Evolutionary conservation across 2,329 filamentous ascomycete genomes (phyloP).

Genomic region (Paracorniculantispora psalliotae): DNA sequence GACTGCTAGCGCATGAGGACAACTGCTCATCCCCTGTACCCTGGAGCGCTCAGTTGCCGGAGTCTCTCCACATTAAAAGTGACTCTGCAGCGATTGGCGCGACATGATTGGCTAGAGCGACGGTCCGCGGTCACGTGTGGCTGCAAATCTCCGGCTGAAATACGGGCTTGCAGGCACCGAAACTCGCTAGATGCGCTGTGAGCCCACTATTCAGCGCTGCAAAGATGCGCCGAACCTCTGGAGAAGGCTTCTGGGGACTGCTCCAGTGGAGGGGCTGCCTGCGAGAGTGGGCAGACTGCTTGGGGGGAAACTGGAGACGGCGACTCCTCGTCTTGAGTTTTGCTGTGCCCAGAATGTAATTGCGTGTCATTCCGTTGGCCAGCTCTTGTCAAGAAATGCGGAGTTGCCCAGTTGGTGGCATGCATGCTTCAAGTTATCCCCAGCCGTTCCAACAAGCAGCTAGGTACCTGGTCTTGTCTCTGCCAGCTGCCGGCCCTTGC

Average conservation of each 20-base stretch:
- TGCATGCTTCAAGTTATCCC: neutral
- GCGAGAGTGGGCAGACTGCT: neutral
- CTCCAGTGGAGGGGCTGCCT: neutral
- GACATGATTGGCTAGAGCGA: neutral
- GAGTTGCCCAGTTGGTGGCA: slow-evolving; percentile 8
- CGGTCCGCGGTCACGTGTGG: slow-evolving; percentile 9
- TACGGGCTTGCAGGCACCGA: neutral
- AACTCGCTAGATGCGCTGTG: neutral
- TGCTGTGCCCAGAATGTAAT: neutral
- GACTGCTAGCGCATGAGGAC: neutral
- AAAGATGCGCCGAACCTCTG: neutral
- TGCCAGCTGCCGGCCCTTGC: neutral
- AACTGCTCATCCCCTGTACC: neutral
- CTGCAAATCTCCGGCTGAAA: neutral
- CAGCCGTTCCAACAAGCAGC: no score
- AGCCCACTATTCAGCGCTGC: neutral
- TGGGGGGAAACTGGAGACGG: slow-evolving; percentile 1
- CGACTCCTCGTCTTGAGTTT: neutral
- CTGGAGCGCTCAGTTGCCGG: neutral
- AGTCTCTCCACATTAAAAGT: neutral
- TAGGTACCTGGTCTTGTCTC: neutral
- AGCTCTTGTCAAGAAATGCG: neutral
- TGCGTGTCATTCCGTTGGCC: slow-evolving; percentile 4
- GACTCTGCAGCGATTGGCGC: neutral
- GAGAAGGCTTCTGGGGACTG: neutral